A percentile compares a stretch with the other conserved stretches of the same genome.
phyloP scores from a whole-genome alignment of 169 alveolate species.

The Eimeria necatrix region DNA sequence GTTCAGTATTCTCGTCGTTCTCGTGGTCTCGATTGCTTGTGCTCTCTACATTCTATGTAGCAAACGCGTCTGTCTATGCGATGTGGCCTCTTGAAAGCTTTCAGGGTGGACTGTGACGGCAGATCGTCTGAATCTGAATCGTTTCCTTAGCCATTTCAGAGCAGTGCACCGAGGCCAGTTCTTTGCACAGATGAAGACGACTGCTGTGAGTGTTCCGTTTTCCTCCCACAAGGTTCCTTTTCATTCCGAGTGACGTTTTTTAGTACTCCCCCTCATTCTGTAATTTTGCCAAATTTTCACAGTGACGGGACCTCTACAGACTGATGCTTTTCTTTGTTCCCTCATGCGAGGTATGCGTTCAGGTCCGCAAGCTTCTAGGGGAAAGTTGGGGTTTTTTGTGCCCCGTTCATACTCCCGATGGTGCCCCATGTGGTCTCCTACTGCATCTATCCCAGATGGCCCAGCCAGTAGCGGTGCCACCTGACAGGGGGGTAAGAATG shows the following conservation, averaged over 20 bases:
- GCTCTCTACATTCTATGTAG: neutral
- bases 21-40: too few relatives aligned
- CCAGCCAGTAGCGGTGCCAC: slow-evolving; percentile 79
- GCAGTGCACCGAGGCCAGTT: slow-evolving; percentile 99
- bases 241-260: neutral
- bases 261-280: neutral
- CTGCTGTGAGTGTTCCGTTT: slow-evolving; percentile 89
- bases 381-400: slow-evolving; percentile 99
- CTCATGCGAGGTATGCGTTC: slow-evolving; percentile 9
- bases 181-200: slow-evolving; percentile 98
- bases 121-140: slow-evolving; percentile 98
- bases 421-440: slow-evolving; percentile 99
- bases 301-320: neutral
- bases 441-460: slow-evolving; percentile 93
- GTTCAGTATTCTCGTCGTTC: too few relatives aligned
- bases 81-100: slow-evolving; percentile 90
- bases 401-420: slow-evolving; percentile 99
- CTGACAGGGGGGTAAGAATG: slow-evolving; percentile 65
- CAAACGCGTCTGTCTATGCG: neutral
- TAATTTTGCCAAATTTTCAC: neutral
- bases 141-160: slow-evolving; percentile 98
- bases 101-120: slow-evolving; percentile 99
- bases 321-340: neutral
- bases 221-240: neutral
- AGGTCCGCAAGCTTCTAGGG: slow-evolving; percentile 97